These are phyloP conservation scores for Diutina neorugosa DNA, from an alignment of 1,139 yeast genomes.

Conservation along the genomic window DNA sequence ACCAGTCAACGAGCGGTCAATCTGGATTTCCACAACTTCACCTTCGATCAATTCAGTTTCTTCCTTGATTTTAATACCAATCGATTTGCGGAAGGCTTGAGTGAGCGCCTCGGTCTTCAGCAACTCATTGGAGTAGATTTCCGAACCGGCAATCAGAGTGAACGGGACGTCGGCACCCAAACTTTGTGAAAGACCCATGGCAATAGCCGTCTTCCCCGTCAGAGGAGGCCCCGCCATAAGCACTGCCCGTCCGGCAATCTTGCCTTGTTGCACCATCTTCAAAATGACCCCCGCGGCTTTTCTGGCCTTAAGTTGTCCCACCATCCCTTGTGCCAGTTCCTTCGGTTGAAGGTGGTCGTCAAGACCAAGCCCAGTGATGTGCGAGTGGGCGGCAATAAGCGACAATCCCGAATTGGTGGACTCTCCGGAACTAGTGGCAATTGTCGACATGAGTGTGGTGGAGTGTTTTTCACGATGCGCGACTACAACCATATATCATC, in stretches of 20 bases:
- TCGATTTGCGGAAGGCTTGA: constrained; percentile 90
- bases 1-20: constrained; percentile 91
- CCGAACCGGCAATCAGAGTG: constrained; percentile 90
- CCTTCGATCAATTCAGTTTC: constrained; percentile 97
- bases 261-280: constrained; percentile 87
- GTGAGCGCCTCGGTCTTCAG: constrained; percentile 93
- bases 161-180: constrained; percentile 91
- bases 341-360: constrained; percentile 84
- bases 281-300: constrained; percentile 90
- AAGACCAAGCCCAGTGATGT: constrained; percentile 87
- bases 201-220: constrained; percentile 97
- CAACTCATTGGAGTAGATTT: constrained; percentile 80
- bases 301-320: constrained; percentile 90
- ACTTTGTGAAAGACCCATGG: constrained; percentile 89
- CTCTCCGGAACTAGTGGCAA: not conserved
- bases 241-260: constrained; percentile 95
- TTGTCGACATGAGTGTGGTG: not conserved
- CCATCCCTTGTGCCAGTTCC: constrained; percentile 84
- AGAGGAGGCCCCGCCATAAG: constrained; percentile 97
- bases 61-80: constrained; percentile 91
- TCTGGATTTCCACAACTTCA: constrained; percentile 96
- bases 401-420: constrained; percentile 24
- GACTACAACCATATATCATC: not conserved
- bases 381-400: constrained; percentile 92
- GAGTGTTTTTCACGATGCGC: not conserved